These are phyloP conservation scores for Naganishia sp. DNA, from an alignment of 1,284 basidiomycete genomes.

Conservation along the genomic window DNA sequence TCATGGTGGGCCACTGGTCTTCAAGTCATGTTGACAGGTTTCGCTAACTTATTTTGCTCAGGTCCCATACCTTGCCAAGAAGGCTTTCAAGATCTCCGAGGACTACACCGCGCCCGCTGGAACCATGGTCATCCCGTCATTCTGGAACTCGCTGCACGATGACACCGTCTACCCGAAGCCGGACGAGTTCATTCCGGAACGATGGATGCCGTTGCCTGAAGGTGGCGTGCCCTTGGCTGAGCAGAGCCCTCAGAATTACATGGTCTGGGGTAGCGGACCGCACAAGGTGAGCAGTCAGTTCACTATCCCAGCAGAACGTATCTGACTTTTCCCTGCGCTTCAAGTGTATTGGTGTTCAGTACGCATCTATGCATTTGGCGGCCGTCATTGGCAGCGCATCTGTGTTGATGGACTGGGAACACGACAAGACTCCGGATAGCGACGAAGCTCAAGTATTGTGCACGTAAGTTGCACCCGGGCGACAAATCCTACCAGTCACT, in stretches of 20 bases:
- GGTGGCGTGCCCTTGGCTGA: conserved; percentile 64
- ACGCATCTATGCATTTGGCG: conserved; percentile 88
- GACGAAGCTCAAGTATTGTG: conserved; percentile 65
- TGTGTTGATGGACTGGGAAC: conserved; percentile 83
- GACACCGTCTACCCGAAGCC: conserved; percentile 83
- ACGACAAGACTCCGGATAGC: conserved; percentile 75
- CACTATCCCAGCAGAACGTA: neutral
- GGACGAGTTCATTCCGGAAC: conserved; percentile 79
- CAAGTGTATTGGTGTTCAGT: conserved; percentile 85
- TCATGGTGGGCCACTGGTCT: conserved; percentile 65
- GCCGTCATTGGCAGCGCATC: conserved; percentile 83
- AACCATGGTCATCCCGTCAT: conserved; percentile 96
- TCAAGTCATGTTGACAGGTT: neutral
- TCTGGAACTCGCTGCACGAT: conserved; percentile 93
- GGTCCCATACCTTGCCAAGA: conserved; percentile 91
- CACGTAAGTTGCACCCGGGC: conserved; percentile 5
- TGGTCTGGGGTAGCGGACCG: conserved; percentile 92
- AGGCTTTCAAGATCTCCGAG: conserved; percentile 84
- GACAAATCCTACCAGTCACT: conserved; percentile 37
- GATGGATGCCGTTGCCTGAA: conserved; percentile 85
- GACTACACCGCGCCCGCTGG: conserved; percentile 89
- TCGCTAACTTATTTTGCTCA: conserved; percentile 40
- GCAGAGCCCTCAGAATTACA: conserved; percentile 87
- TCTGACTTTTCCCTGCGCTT: neutral
- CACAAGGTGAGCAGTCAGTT: conserved; percentile 60